Evolutionary conservation across 179 eudicot species (phyloP), one percentile per base, ranked within the genome.

Genomic region (Sideroxylon spinosum): DNA sequence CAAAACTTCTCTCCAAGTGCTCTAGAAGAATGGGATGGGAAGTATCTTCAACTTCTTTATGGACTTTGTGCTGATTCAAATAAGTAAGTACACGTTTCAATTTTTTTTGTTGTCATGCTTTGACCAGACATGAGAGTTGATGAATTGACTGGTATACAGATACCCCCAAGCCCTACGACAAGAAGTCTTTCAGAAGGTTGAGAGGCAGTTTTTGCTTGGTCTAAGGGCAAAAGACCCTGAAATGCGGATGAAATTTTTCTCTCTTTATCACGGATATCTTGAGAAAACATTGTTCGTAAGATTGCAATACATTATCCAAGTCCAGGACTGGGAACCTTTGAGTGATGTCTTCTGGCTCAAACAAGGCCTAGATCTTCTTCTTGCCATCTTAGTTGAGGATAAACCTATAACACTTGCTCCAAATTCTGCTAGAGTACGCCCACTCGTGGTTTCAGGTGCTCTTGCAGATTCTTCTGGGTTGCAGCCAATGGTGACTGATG

Each of bases 331-430:
- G 99, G 98, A 96, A 83, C 97, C 98, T 81, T 81, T 94, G 76
- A 89, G 99, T 83, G 97, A 96, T 78, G 94, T 94, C 62, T 96
- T 96, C 84, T 94, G 99, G 99, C 97, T 96, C 66, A 96, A 94
- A 86, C 99, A 94, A 84, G 99, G 99, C 72, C 94, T 96, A 63
- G 99, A 96, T 87, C 99, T 94, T 87, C 94, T 96, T 83, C 92
- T 96, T 78, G 98, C 99, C 50, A 87, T 96, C 61, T 81, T 96
- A 78, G 99, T 96, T 52, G 99, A 96, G 89, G 89, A 90, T 75
- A 93, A 90, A 80, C 88, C 97, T 26, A 94, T 96, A 49, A 96
- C 99, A 56, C 97, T 96, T 76, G 97, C 98, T 83, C 98, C 99
- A 77, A 96, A 96, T 78, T 92, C 98, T 79, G 99, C 97, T 55